These are phyloP conservation scores for Trichoderma sp. DNA, from an alignment of 2,329 filamentous ascomycete genomes.

Conservation along the genomic window DNA sequence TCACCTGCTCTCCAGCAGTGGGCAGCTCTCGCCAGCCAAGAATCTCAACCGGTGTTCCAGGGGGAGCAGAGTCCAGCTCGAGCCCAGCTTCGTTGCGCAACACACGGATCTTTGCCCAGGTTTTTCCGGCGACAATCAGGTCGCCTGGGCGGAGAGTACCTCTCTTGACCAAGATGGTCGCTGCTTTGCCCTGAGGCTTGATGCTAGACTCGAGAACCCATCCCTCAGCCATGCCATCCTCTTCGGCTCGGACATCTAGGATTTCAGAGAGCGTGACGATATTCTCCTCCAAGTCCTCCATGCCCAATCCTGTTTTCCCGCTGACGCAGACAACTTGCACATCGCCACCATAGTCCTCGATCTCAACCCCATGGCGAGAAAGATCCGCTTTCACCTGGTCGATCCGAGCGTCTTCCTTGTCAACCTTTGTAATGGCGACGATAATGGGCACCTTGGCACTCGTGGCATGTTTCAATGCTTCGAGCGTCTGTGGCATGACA, in stretches of 20 bases:
- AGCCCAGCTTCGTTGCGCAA: conserved; percentile 81
- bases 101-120: conserved; percentile 81
- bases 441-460: conserved; percentile 89
- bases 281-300: conserved; percentile 88
- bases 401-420: conserved; percentile 77
- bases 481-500: conserved; percentile 94
- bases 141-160: conserved; percentile 81
- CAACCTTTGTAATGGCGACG: conserved; percentile 95
- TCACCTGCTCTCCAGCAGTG: conserved; percentile 77
- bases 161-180: conserved; percentile 82
- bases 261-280: conserved; percentile 83
- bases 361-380: conserved; percentile 75
- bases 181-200: conserved; percentile 78
- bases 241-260: conserved; percentile 81
- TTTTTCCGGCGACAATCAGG: conserved; percentile 80
- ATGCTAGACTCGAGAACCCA: conserved; percentile 92
- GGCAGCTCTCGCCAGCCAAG: conserved; percentile 89
- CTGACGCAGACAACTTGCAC: conserved; percentile 89
- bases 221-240: conserved; percentile 75
- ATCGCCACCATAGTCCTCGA: conserved; percentile 94
- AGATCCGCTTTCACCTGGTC: conserved; percentile 88
- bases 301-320: conserved; percentile 89
- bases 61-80: conserved; percentile 68
- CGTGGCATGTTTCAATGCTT: conserved; percentile 91
- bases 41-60: conserved; percentile 87